Evolutionary conservation across 768 basidiomycete genomes (phyloP).

Genomic region (Kwoniella mangroviensis): DNA sequence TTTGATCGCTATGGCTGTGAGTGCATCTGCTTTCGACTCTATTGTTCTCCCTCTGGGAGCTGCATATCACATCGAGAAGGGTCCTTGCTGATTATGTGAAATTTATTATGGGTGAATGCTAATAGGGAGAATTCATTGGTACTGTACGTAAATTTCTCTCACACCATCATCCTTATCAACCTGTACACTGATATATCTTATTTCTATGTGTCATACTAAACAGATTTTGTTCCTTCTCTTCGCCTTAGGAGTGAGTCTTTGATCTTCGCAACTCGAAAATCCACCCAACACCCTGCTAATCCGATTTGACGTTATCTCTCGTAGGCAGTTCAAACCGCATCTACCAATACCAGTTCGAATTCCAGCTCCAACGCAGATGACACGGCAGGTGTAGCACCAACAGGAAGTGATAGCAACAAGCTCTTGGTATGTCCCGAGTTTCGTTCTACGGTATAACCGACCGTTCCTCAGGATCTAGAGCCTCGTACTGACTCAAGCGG

Average conservation of each 20-base stretch:
- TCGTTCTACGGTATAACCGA: background rate
- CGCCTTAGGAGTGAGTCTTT: slow-evolving; percentile 39
- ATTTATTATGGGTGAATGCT: background rate
- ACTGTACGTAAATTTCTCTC: slow-evolving; percentile 24
- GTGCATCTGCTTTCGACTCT: slow-evolving; percentile 3
- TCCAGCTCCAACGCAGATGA: background rate
- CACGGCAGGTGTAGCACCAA: slow-evolving; percentile 5
- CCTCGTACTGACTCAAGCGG: too few relatives aligned
- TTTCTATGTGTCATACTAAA: background rate
- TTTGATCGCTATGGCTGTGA: slow-evolving; percentile 29
- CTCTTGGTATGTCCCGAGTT: slow-evolving; percentile 13
- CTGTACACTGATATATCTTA: background rate
- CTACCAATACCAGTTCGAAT: slow-evolving; percentile 33
- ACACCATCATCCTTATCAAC: background rate
- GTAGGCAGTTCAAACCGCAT: slow-evolving; percentile 46
- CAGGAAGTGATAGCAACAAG: slow-evolving; percentile 21
- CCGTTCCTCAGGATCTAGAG: background rate
- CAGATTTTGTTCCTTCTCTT: slow-evolving; percentile 51
- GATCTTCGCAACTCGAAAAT: background rate
- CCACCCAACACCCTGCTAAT: too few relatives aligned
- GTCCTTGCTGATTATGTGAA: background rate
- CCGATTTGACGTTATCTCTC: background rate
- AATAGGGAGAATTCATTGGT: slow-evolving; percentile 51
- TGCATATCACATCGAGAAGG: background rate
- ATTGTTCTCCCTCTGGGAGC: background rate